phyloP scores from a whole-genome alignment of 2,329 filamentous ascomycete species.

The Verticillium tricorpus region DNA sequence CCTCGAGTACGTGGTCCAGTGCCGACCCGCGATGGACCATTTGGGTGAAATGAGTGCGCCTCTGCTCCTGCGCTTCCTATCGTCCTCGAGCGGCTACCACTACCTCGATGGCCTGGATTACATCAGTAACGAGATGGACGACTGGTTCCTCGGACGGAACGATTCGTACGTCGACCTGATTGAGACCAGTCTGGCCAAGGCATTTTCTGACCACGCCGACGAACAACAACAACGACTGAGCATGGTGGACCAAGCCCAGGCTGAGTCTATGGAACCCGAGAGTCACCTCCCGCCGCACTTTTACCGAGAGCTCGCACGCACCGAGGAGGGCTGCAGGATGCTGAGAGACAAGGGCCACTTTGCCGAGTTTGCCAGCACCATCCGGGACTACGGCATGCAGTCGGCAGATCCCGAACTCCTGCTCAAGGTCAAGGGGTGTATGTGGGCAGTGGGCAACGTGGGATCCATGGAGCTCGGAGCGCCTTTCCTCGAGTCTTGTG shows the following conservation, averaged over 20 bases:
- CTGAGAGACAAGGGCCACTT: conserved; percentile 94
- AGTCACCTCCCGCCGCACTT: conserved; percentile 89
- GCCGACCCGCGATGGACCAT: conserved; percentile 88
- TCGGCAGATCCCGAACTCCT: conserved; percentile 80
- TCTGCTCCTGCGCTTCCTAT: conserved; percentile 84
- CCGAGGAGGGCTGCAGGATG: conserved; percentile 84
- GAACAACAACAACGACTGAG: conserved; percentile 53
- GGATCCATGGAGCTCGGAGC: conserved; percentile 97
- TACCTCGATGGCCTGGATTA: conserved; percentile 97
- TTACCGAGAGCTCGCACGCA: conserved; percentile 90
- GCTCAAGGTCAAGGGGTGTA: conserved; percentile 89
- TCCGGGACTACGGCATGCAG: conserved; percentile 81
- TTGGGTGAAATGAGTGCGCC: conserved; percentile 95
- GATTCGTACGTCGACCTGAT: conserved; percentile 94
- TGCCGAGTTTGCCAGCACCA: conserved; percentile 84
- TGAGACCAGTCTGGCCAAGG: conserved; percentile 88
- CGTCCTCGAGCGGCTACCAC: conserved; percentile 94
- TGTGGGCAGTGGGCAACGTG: conserved; percentile 98
- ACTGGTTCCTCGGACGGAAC: conserved; percentile 96
- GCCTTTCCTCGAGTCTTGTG: conserved; percentile 84
- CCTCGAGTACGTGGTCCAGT: conserved; percentile 94
- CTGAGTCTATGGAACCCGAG: conserved; percentile 54
- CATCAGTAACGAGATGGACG: conserved; percentile 99
- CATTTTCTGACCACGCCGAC: conserved; percentile 66
- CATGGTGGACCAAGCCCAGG: conserved; percentile 54